Conservation (phyloP, 441 rosid genomes). For the Populus hybrid region DNA sequence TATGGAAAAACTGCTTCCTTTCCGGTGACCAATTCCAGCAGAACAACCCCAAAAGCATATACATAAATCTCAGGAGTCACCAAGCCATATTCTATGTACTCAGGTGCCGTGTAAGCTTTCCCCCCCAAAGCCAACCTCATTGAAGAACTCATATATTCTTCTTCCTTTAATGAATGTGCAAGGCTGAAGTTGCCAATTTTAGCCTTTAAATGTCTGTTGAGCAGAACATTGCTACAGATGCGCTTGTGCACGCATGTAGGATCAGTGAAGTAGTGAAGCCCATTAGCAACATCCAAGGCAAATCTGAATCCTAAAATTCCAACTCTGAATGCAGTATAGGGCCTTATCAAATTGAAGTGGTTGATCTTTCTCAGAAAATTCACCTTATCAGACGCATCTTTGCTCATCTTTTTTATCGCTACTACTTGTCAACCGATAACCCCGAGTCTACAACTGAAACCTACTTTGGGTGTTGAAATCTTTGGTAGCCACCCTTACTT, state of each 20-base stretch:
- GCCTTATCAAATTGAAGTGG: conserved; percentile 45
- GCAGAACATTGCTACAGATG: conserved; percentile 39
- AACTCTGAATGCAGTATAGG: conserved; percentile 29
- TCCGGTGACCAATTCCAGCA: conserved; percentile 36
- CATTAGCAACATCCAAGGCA: conserved; percentile 48
- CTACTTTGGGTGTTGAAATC: conserved; percentile 35
- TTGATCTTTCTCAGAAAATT: conserved; percentile 39
- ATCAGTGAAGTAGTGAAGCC: conserved; percentile 50
- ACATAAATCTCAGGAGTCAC: conserved; percentile 35
- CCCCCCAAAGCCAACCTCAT: conserved; percentile 12
- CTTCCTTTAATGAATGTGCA: conserved; percentile 21
- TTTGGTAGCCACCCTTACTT: conserved; percentile 32
- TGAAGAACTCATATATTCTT: conserved; percentile 17
- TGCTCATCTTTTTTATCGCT: conserved; percentile 34
- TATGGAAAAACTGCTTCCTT: conserved; percentile 25
- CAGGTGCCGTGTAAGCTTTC: conserved; percentile 38
- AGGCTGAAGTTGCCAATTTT: conserved; percentile 33
- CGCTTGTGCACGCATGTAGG: conserved; percentile 45
- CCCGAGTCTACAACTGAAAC: conserved; percentile 27
- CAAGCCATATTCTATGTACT: conserved; percentile 32
- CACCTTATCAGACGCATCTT: too few relatives aligned
- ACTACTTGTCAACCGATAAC: conserved; percentile 26
- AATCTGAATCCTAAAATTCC: conserved; percentile 37
- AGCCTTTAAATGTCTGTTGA: conserved; percentile 30
- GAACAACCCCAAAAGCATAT: conserved; percentile 39